Conservation (phyloP, 2,329 filamentous ascomycete genomes). For the Aspergillus brunneoviolaceus region DNA sequence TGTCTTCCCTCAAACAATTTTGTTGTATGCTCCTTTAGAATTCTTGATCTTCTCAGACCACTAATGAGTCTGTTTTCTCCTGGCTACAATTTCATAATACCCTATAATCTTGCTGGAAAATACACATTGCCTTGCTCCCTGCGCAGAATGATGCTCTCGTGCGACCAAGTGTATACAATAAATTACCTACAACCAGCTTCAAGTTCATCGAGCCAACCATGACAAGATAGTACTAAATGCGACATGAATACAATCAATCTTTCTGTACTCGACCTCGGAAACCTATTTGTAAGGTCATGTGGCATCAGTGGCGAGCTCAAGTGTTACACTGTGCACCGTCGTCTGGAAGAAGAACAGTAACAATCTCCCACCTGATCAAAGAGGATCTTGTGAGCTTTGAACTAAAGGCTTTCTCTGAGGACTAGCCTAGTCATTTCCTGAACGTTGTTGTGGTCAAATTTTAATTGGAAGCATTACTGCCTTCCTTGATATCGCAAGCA, state of each 20-base stretch:
- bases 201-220: background rate
- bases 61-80: too few species aligned
- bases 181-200: background rate
- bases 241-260: background rate
- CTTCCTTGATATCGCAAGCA: background rate
- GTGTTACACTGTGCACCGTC: conserved; percentile 3
- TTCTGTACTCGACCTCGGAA: background rate
- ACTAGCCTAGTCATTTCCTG: background rate
- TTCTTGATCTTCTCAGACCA: too few species aligned
- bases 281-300: background rate
- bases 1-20: background rate
- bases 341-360: background rate
- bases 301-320: background rate
- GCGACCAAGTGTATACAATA: background rate
- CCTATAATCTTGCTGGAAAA: background rate
- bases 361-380: background rate
- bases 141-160: background rate
- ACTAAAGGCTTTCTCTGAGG: background rate
- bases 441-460: too few species aligned
- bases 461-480: background rate
- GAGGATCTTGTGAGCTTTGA: background rate
- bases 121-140: background rate
- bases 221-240: background rate
- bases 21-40: background rate
- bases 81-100: background rate